A percentile compares a stretch with the other conserved stretches of the same genome.
These are phyloP conservation scores for Luvunga scandens DNA, from an alignment of 345 rosid genomes.

Conservation along the genomic window DNA sequence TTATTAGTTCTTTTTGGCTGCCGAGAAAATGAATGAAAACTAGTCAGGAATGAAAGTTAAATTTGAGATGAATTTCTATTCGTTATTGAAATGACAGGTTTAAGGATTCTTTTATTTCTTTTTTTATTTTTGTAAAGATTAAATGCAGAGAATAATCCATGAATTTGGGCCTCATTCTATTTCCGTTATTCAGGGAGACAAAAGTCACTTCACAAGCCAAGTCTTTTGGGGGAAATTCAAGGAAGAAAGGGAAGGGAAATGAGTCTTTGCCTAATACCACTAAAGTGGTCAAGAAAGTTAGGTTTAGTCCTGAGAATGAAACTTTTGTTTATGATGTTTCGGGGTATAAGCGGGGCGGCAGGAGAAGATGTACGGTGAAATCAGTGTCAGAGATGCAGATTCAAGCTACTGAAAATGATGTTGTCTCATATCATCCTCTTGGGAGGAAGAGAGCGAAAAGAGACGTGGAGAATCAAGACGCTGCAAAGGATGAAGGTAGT, in stretches of 20 bases:
- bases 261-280: constrained; percentile 10
- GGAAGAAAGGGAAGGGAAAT: constrained; percentile 6
- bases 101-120: not conserved
- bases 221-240: not conserved
- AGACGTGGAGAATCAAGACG: constrained; percentile 12
- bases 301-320: constrained; percentile 55
- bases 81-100: not conserved
- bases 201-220: constrained; percentile 1
- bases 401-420: not conserved
- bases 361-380: constrained; percentile 12
- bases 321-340: constrained; percentile 43
- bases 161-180: not conserved
- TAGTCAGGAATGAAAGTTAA: not conserved
- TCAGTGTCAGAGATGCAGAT: not conserved
- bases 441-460: constrained; percentile 32
- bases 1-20: not conserved
- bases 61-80: not conserved
- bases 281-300: constrained; percentile 45
- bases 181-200: constrained; percentile 17
- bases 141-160: not conserved
- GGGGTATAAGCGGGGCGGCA: constrained; percentile 6
- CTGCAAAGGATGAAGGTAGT: not conserved
- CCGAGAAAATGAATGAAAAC: not conserved
- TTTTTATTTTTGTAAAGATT: not conserved
- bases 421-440: constrained; percentile 1